Percentiles rank a stretch among this genome's conserved stretches.
These are phyloP conservation scores for Ilyonectria destructans DNA, from an alignment of 2,329 filamentous ascomycete species.

Conservation along the genomic window DNA sequence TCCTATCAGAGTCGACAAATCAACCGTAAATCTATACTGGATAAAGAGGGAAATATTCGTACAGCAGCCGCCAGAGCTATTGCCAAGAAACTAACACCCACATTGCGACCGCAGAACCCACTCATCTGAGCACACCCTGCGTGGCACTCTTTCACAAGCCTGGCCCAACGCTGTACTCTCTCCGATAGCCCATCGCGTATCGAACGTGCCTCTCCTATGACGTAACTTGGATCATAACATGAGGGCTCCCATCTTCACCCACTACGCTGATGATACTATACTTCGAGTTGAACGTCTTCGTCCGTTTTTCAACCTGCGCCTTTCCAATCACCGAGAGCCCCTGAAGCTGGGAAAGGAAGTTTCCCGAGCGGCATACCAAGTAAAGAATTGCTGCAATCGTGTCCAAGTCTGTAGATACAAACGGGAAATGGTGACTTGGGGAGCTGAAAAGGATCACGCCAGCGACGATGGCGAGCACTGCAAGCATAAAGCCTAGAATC, in stretches of 20 bases:
- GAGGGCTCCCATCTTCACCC: neutral
- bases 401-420: neutral
- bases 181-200: no score
- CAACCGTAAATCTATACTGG: no score
- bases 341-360: neutral
- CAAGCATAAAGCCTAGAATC: neutral
- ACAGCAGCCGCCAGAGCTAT: no score
- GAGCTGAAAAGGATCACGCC: neutral
- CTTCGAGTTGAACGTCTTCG: neutral
- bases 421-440: constrained; percentile 9
- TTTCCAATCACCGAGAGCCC: neutral
- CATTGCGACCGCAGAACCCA: no score
- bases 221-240: neutral
- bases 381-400: constrained; percentile 13
- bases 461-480: neutral
- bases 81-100: no score
- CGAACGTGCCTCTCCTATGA: no score
- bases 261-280: neutral
- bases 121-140: no score
- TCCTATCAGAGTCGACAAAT: no score
- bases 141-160: no score
- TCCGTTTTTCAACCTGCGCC: neutral
- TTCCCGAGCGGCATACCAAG: neutral
- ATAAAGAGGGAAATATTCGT: no score
- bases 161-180: no score